These are phyloP conservation scores for Myxozyma melibiosi DNA, from an alignment of 805 yeast species.

Conservation along the genomic window DNA sequence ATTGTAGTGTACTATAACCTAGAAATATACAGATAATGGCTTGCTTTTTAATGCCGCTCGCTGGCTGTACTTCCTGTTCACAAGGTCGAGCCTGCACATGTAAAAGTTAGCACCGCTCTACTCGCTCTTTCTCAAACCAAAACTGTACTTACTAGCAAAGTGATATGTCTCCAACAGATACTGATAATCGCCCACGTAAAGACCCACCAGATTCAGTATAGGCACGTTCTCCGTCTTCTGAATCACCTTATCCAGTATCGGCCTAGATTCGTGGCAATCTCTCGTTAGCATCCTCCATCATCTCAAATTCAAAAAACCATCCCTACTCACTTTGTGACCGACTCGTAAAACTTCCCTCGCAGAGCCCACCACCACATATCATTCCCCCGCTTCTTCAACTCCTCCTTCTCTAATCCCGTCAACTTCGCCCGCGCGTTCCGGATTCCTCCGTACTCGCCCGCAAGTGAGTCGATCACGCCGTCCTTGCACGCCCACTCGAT, in stretches of 20 bases:
- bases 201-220: slow-evolving; percentile 39
- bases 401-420: slow-evolving; percentile 42
- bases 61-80: not conserved
- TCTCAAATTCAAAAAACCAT: not conserved
- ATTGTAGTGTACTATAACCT: no score
- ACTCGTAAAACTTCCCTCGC: slow-evolving; percentile 45
- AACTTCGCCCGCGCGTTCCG: slow-evolving; percentile 36
- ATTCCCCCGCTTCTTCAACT: slow-evolving; percentile 37
- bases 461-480: slow-evolving; percentile 31
- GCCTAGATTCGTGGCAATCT: slow-evolving; percentile 33
- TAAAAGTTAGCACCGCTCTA: not conserved
- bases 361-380: slow-evolving; percentile 46
- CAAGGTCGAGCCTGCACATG: not conserved
- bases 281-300: not conserved
- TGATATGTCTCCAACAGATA: slow-evolving; percentile 45
- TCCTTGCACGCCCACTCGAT: slow-evolving; percentile 42
- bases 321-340: slow-evolving; percentile 35
- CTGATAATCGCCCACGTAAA: slow-evolving; percentile 44
- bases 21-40: not conserved
- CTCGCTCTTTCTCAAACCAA: not conserved
- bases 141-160: slow-evolving; percentile 38
- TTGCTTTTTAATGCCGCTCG: not conserved
- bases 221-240: slow-evolving; percentile 40
- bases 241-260: slow-evolving; percentile 38
- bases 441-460: slow-evolving; percentile 30